phyloP scores from a whole-genome alignment of 139 green algal genomes.

The Gonium pectorale region DNA sequence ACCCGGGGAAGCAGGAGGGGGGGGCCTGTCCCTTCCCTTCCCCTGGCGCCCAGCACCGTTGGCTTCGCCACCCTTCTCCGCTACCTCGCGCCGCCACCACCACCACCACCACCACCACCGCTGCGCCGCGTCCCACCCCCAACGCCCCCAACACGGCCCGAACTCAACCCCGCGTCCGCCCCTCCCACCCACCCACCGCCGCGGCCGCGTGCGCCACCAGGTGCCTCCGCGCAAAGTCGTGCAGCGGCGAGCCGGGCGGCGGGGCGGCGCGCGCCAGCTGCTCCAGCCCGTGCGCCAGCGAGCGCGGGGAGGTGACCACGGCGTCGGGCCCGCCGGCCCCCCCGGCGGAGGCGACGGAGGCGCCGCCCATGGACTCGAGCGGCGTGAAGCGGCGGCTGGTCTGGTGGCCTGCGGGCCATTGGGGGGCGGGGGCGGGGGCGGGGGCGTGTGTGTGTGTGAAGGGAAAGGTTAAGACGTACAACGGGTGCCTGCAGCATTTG shows the following conservation, averaged over 20 bases:
- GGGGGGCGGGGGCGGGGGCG: not conserved
- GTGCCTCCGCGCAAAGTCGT: slow-evolving; percentile 15
- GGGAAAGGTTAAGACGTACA: not conserved
- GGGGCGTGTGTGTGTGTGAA: not conserved
- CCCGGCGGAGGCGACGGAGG: not conserved
- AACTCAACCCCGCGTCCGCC: no score
- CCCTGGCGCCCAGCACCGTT: not conserved
- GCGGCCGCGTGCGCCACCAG: not conserved
- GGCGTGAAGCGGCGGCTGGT: not conserved
- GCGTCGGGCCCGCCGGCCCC: slow-evolving; percentile 17
- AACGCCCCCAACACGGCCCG: no score
- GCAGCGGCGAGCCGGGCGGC: slow-evolving; percentile 26
- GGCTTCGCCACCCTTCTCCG: not conserved
- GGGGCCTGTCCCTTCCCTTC: not conserved
- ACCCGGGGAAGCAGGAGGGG: no score
- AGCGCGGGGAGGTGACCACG: slow-evolving; percentile 20
- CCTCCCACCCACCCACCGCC: not conserved
- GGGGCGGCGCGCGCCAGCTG: not conserved
- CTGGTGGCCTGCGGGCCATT: not conserved
- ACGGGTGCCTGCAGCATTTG: not conserved
- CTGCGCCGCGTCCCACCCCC: no score
- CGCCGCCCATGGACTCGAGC: not conserved
- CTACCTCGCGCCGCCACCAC: not conserved
- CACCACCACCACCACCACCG: not conserved
- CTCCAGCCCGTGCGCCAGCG: slow-evolving; percentile 1